These are phyloP conservation scores for Curvularia lunata DNA, from an alignment of 2,329 filamentous ascomycete genomes.

Conservation along the genomic window DNA sequence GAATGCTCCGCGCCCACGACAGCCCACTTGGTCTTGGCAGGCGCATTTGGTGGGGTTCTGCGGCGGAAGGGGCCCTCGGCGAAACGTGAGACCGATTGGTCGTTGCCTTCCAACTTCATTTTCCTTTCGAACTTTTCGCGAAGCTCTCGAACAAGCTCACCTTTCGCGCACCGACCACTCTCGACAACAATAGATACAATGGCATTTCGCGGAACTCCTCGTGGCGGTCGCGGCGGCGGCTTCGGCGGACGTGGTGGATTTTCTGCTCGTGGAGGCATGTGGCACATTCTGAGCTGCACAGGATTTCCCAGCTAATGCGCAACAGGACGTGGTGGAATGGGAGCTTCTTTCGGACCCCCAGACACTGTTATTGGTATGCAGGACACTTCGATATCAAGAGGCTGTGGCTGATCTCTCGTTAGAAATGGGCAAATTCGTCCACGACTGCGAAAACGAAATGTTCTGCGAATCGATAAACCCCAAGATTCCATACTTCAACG, in stretches of 20 bases:
- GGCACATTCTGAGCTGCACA: slow-evolving; percentile 24
- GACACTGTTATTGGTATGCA: slow-evolving; percentile 52
- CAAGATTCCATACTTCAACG: slow-evolving; percentile 99
- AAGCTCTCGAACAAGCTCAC: slow-evolving; percentile 36
- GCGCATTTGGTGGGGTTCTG: slow-evolving; percentile 36
- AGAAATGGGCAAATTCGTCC: slow-evolving; percentile 95
- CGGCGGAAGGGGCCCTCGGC: slow-evolving; percentile 26
- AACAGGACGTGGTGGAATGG: slow-evolving; percentile 49
- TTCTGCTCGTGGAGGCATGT: slow-evolving; percentile 58
- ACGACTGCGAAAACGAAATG: slow-evolving; percentile 97
- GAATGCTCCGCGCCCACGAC: slow-evolving; percentile 29
- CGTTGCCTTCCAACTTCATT: slow-evolving; percentile 31
- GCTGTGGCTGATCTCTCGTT: slow-evolving; percentile 37
- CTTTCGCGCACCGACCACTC: slow-evolving; percentile 38
- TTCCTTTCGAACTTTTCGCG: slow-evolving; percentile 36
- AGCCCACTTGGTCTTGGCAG: slow-evolving; percentile 32
- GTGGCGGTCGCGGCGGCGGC: slow-evolving; percentile 52
- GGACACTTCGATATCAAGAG: neutral
- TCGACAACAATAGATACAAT: slow-evolving; percentile 53
- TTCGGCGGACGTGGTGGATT: slow-evolving; percentile 61
- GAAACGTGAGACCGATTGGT: slow-evolving; percentile 38
- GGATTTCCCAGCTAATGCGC: slow-evolving; percentile 38
- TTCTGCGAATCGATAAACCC: slow-evolving; percentile 94
- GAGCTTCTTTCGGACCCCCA: slow-evolving; percentile 52
- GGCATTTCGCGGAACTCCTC: slow-evolving; percentile 64